These are phyloP conservation scores for Salinomyces thailandicus DNA, from an alignment of 2,329 filamentous ascomycete species.

Conservation along the genomic window DNA sequence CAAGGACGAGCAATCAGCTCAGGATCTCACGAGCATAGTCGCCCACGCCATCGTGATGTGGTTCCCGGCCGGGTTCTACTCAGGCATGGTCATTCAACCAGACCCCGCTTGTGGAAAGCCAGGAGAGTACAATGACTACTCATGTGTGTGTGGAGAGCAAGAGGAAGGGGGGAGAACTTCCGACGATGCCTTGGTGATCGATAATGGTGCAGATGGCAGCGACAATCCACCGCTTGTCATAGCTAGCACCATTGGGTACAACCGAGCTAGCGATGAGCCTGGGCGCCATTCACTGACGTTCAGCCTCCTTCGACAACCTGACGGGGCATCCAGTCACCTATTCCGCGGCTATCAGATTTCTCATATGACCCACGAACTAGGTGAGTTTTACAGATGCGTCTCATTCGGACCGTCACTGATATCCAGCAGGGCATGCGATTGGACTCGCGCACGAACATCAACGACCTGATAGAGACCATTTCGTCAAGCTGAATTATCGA, in stretches of 20 bases:
- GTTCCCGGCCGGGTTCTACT: not conserved
- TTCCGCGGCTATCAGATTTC: too few relatives aligned
- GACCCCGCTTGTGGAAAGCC: not conserved
- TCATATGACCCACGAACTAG: conserved; percentile 13
- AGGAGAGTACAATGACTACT: not conserved
- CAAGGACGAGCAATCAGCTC: not conserved
- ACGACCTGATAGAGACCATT: not conserved
- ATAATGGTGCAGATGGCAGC: not conserved
- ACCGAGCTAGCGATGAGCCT: not conserved
- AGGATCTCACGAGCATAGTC: not conserved
- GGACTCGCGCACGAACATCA: not conserved
- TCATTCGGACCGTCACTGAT: conserved; percentile 1
- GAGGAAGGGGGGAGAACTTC: not conserved
- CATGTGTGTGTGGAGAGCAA: not conserved
- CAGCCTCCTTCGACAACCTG: too few relatives aligned
- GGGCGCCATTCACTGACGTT: not conserved
- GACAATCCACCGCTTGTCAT: too few relatives aligned
- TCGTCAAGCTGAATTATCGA: not conserved
- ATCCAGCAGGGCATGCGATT: conserved; percentile 2
- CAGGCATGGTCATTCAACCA: not conserved
- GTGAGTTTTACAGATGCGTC: too few relatives aligned
- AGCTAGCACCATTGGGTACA: not conserved
- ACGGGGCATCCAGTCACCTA: too few relatives aligned
- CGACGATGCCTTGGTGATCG: not conserved
- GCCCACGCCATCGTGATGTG: not conserved